A percentile compares a stretch with the other conserved stretches of the same genome.
Conservation (phyloP, 768 basidiomycete species). For the Kwoniella sp. region DNA sequence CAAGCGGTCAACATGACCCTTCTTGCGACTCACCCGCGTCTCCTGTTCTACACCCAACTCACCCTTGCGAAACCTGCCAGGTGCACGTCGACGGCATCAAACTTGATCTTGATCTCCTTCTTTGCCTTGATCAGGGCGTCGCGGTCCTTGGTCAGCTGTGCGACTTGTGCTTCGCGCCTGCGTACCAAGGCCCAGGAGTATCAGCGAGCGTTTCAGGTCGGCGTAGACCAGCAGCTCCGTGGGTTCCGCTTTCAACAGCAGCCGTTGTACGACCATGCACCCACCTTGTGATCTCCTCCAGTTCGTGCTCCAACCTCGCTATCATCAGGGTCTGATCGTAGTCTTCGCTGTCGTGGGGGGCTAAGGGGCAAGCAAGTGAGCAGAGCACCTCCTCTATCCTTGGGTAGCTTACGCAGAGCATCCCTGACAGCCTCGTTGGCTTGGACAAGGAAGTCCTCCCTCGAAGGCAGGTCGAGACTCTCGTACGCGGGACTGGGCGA, state of each 20-base stretch:
- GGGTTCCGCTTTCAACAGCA: too few relatives aligned
- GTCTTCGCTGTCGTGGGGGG: conserved; percentile 19
- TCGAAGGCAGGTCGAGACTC: conserved; percentile 22
- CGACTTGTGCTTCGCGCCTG: conserved; percentile 35
- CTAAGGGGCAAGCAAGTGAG: conserved; percentile 1
- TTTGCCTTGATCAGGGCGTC: conserved; percentile 31
- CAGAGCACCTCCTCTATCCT: not conserved
- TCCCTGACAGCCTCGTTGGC: conserved; percentile 6
- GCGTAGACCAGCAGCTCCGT: too few relatives aligned
- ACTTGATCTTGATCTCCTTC: conserved; percentile 42
- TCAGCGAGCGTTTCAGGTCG: too few relatives aligned
- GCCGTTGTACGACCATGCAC: too few relatives aligned
- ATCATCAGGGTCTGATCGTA: conserved; percentile 37
- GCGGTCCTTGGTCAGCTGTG: conserved; percentile 31
- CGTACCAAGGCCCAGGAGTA: not conserved
- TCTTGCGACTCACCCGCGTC: not conserved
- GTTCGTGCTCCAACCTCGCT: conserved; percentile 29
- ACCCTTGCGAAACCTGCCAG: conserved; percentile 35
- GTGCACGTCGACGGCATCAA: conserved; percentile 34
- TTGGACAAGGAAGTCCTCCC: conserved; percentile 12
- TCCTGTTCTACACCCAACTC: not conserved
- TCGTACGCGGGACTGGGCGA: conserved; percentile 36
- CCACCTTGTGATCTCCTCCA: conserved; percentile 33
- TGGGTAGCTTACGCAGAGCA: conserved; percentile 23
- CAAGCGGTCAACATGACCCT: not conserved